Conservation (phyloP, 202 grass and related monocot genomes). For the Cymbopogon flexuosus region DNA sequence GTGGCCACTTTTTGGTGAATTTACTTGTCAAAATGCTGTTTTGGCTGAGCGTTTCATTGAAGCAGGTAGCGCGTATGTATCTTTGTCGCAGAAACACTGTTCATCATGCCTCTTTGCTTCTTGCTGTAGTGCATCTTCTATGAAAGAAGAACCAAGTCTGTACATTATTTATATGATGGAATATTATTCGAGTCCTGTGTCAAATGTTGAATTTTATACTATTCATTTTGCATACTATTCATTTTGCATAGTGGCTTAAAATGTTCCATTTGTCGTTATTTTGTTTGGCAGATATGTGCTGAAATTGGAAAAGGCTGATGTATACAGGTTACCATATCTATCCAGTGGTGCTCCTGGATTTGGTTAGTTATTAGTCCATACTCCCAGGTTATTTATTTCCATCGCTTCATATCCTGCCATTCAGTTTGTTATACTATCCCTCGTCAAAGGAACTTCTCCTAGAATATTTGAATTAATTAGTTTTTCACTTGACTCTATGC, state of each 20-base stretch:
- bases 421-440: not conserved
- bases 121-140: not conserved
- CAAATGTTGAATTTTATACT: not conserved
- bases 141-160: constrained; percentile 7
- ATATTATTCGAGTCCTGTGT: not conserved
- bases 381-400: not conserved
- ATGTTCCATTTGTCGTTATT: not conserved
- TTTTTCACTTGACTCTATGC: constrained; percentile 4
- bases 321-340: constrained; percentile 85
- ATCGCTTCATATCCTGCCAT: not conserved
- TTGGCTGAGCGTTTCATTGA: constrained; percentile 89
- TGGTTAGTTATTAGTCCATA: constrained; percentile 40
- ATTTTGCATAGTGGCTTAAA: not conserved
- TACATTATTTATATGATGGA: not conserved
- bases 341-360: constrained; percentile 90
- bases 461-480: not conserved
- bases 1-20: constrained; percentile 78
- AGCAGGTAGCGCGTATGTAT: constrained; percentile 98
- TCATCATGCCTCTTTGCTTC: constrained; percentile 15
- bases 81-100: constrained; percentile 29
- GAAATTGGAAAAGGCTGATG: constrained; percentile 90
- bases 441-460: not conserved
- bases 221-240: not conserved
- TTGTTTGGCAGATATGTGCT: constrained; percentile 61
- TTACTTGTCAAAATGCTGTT: constrained; percentile 97